A percentile compares a stretch with the other conserved stretches of the same genome.
Evolutionary conservation across 2,329 filamentous ascomycete species (phyloP).

Genomic region (Ascochyta rabiei): DNA sequence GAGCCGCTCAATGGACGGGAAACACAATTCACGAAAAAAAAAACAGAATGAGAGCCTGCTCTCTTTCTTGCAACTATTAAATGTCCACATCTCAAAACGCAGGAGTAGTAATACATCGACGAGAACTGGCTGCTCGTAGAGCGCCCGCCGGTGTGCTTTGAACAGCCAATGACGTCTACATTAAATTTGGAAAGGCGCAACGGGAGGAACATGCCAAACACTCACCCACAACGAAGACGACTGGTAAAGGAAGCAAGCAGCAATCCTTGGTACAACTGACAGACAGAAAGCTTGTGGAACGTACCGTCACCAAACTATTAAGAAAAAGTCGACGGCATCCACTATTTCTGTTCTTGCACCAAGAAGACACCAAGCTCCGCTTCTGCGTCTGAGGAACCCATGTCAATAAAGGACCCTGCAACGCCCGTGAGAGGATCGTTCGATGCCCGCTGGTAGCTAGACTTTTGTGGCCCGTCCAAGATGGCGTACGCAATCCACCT

Average conservation of each 20-base stretch:
- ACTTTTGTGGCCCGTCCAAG: constrained; percentile 29
- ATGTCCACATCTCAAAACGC: neutral
- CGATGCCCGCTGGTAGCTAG: constrained; percentile 30
- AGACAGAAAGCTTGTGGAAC: constrained; percentile 3
- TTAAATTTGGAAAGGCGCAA: constrained; percentile 8
- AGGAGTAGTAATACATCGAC: constrained; percentile 15
- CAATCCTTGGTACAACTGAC: constrained; percentile 1
- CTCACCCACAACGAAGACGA: constrained; percentile 6
- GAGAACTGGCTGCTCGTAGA: constrained; percentile 12
- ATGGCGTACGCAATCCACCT: constrained; percentile 23
- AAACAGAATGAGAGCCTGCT: neutral
- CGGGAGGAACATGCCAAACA: constrained; percentile 5
- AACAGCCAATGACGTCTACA: constrained; percentile 33
- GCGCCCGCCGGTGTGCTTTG: neutral
- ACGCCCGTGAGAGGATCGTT: constrained; percentile 38
- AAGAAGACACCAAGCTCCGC: constrained; percentile 23
- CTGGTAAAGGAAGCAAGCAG: constrained; percentile 1
- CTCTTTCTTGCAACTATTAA: neutral
- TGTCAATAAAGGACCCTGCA: constrained; percentile 25
- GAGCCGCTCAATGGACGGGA: neutral
- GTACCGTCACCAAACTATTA: constrained; percentile 15
- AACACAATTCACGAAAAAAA: neutral
- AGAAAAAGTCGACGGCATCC: constrained; percentile 23
- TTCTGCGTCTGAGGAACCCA: constrained; percentile 24
- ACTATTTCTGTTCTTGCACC: constrained; percentile 27